phyloP scores from a whole-genome alignment of 1,284 basidiomycete species.

The Austroboletus novae-zelandiae region DNA sequence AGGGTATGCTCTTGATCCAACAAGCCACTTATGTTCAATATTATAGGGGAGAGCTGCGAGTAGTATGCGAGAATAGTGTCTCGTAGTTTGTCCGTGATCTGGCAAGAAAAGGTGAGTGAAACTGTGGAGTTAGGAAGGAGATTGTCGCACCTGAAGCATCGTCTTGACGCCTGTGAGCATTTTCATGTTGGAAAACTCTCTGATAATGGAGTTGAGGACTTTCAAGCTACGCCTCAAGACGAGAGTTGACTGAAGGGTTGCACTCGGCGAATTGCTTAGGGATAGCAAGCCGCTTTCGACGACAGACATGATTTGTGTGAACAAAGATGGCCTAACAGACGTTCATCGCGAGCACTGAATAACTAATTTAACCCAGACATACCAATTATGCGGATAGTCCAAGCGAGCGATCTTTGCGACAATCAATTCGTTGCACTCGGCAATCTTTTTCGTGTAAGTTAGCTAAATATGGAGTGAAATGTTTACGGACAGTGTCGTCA shows the following conservation, averaged over 20 bases:
- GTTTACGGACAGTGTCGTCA: conserved; percentile 61
- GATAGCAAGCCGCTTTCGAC: conserved; percentile 53
- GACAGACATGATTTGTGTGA: conserved; percentile 53
- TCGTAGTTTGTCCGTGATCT: conserved; percentile 60
- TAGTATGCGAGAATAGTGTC: conserved; percentile 57
- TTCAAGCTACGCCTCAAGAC: conserved; percentile 59
- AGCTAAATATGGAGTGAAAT: conserved; percentile 5
- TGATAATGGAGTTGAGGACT: conserved; percentile 60
- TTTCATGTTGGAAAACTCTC: conserved; percentile 66
- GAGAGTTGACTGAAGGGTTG: conserved; percentile 47
- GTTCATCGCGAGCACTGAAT: conserved; percentile 1
- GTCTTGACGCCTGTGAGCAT: conserved; percentile 62
- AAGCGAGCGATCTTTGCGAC: conserved; percentile 68
- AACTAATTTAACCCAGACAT: conserved; percentile 19
- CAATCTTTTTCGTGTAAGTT: conserved; percentile 48
- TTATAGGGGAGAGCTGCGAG: conserved; percentile 43
- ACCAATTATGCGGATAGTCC: conserved; percentile 73
- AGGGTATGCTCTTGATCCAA: conserved; percentile 39
- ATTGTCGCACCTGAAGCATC: conserved; percentile 53
- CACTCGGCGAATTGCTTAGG: conserved; percentile 41
- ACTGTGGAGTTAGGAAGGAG: neutral
- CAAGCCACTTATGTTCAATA: conserved; percentile 42
- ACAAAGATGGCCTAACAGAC: conserved; percentile 55
- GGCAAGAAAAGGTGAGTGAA: conserved; percentile 3
- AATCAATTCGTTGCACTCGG: conserved; percentile 68